Evolutionary conservation across 2,329 filamentous ascomycete genomes (phyloP).

Genomic region (Alternaria ventricosa): DNA sequence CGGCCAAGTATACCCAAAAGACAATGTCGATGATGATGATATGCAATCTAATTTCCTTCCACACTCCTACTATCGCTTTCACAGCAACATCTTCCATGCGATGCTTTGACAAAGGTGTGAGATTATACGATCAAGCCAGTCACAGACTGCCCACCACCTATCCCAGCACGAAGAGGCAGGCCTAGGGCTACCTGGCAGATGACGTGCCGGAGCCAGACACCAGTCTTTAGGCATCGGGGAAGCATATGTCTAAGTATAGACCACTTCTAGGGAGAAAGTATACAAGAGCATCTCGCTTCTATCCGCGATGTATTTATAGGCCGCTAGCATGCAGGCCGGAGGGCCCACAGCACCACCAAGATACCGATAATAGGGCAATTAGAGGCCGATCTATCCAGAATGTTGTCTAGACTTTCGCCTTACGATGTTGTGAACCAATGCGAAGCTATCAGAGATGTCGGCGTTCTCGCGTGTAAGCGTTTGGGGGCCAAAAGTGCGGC

Average conservation of each 20-base stretch:
- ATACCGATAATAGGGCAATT: neutral
- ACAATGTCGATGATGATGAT: neutral
- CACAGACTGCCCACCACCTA: neutral
- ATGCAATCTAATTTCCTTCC: neutral
- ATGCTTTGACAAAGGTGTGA: neutral
- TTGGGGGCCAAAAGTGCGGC: neutral
- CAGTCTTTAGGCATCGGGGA: neutral
- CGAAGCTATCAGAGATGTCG: neutral
- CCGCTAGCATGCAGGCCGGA: neutral
- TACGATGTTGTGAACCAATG: neutral
- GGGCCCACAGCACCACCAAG: neutral
- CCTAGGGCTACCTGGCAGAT: neutral
- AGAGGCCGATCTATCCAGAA: neutral
- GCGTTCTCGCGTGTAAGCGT: neutral
- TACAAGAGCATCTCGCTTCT: neutral
- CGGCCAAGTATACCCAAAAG: neutral
- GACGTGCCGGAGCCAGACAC: neutral
- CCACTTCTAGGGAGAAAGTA: neutral
- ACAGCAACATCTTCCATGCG: neutral
- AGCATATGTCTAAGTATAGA: neutral
- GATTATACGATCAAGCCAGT: neutral
- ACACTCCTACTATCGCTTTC: neutral
- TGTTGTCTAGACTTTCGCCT: neutral
- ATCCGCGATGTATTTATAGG: neutral
- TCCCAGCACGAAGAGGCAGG: neutral